Percentiles rank a stretch among this genome's conserved stretches.
Evolutionary conservation across 768 basidiomycete genomes (phyloP).

Genomic region (Sporobolomyces pararoseus): DNA sequence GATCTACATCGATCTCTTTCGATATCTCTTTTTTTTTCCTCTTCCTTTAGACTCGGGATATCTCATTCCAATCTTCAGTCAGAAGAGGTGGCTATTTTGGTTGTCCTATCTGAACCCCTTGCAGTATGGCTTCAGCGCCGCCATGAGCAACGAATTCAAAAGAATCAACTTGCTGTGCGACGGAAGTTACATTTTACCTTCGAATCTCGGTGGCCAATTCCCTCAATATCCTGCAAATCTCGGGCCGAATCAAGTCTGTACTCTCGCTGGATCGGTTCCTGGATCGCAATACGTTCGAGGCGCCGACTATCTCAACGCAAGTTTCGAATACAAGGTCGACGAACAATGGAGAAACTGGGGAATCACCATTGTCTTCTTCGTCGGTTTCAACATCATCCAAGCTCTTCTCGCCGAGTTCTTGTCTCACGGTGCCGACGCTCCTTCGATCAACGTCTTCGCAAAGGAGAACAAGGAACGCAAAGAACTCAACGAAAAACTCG

Average conservation of each 20-base stretch:
- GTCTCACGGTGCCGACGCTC: slow-evolving; percentile 56
- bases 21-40: too few species aligned
- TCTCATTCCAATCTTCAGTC: slow-evolving; percentile 61
- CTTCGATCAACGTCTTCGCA: slow-evolving; percentile 64
- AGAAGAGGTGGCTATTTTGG: slow-evolving; percentile 77
- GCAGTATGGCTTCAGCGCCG: slow-evolving; percentile 68
- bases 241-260: slow-evolving; percentile 70
- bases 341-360: slow-evolving; percentile 61
- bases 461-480: slow-evolving; percentile 55
- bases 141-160: slow-evolving; percentile 74
- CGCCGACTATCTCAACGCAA: slow-evolving; percentile 63
- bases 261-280: slow-evolving; percentile 61
- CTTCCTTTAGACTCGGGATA: slow-evolving; percentile 46
- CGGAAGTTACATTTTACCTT: slow-evolving; percentile 63
- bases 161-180: slow-evolving; percentile 60
- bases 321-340: slow-evolving; percentile 52
- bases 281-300: slow-evolving; percentile 58
- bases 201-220: slow-evolving; percentile 57
- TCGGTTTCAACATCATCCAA: slow-evolving; percentile 55
- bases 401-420: slow-evolving; percentile 55
- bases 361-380: slow-evolving; percentile 66
- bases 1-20: too few species aligned
- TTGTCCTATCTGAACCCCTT: slow-evolving; percentile 69
- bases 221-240: slow-evolving; percentile 61
- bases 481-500: slow-evolving; percentile 51